Conservation (phyloP, 306 rosid species). For the Cicer yamashitae region DNA sequence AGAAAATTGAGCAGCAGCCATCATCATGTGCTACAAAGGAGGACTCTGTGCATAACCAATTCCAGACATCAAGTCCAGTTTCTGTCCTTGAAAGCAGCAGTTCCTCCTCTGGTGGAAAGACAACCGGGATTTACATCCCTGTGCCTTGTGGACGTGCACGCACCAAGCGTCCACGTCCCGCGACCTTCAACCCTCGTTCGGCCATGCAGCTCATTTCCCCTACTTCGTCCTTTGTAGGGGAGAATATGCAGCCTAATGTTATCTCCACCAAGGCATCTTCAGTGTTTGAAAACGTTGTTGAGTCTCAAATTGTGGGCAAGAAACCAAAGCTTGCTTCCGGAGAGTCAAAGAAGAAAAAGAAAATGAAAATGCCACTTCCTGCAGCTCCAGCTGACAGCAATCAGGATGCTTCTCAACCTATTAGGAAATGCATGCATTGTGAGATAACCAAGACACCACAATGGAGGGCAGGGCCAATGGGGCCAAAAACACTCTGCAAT, state of each 20-base stretch:
- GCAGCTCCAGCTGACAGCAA: conserved; percentile 54
- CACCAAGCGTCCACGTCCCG: conserved; percentile 94
- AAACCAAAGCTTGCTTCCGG: conserved; percentile 44
- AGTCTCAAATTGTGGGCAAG: conserved; percentile 63
- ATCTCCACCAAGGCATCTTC: conserved; percentile 53
- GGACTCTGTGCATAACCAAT: conserved; percentile 63
- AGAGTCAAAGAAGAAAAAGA: conserved; percentile 62
- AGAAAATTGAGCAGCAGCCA: conserved; percentile 60
- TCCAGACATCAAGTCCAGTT: conserved; percentile 81
- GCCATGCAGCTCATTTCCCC: conserved; percentile 83
- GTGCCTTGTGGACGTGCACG: conserved; percentile 82
- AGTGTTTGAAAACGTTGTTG: conserved; percentile 72
- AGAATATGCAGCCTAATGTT: conserved; percentile 56
- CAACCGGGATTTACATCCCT: conserved; percentile 51
- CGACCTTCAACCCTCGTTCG: conserved; percentile 76
- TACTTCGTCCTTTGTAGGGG: conserved; percentile 73
- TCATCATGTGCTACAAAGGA: conserved; percentile 47
- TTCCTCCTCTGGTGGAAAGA: conserved; percentile 75
- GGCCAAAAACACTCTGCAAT: conserved; percentile 94
- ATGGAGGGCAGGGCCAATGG: conserved; percentile 99
- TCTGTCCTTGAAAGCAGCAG: conserved; percentile 95
- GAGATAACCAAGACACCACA: conserved; percentile 98
- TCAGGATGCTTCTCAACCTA: conserved; percentile 55
- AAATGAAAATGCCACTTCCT: conserved; percentile 58
- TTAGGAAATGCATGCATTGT: conserved; percentile 95